Evolutionary conservation across 176 grass and related monocot genomes (phyloP).

Genomic region (Ampelocalamus luodianensis): DNA sequence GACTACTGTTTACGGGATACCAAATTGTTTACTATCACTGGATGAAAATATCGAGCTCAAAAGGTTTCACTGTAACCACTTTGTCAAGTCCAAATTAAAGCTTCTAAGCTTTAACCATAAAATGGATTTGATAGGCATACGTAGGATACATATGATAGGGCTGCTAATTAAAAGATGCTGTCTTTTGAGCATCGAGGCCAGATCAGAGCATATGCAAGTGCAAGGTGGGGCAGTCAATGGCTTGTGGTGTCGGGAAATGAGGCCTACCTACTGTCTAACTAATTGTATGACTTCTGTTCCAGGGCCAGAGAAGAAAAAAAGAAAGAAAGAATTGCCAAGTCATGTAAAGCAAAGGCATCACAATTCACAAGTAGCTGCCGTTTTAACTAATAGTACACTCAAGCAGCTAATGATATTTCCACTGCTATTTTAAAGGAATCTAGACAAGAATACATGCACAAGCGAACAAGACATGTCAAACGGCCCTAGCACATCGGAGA

Average conservation of each 20-base stretch:
- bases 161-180: slow-evolving; percentile 28
- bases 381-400: too few species aligned
- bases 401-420: slow-evolving; percentile 45
- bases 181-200: neutral
- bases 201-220: slow-evolving; percentile 14
- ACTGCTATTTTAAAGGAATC: slow-evolving; percentile 34
- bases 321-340: too few species aligned
- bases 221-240: slow-evolving; percentile 49
- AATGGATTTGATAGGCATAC: slow-evolving; percentile 31
- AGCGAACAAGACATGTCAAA: slow-evolving; percentile 39
- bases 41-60: neutral
- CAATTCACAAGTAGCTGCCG: too few species aligned
- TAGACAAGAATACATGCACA: slow-evolving; percentile 16
- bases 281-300: slow-evolving; percentile 66
- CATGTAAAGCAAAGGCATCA: too few species aligned
- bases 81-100: slow-evolving; percentile 32
- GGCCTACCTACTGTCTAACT: slow-evolving; percentile 75
- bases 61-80: slow-evolving; percentile 1
- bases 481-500: slow-evolving; percentile 30
- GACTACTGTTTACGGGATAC: neutral
- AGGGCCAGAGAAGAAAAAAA: neutral
- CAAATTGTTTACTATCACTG: neutral
- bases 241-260: slow-evolving; percentile 58
- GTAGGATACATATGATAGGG: neutral
- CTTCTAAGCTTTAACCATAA: slow-evolving; percentile 20